Evolutionary conservation across 768 basidiomycete genomes (phyloP).

Genomic region (Amanita jacksonii): DNA sequence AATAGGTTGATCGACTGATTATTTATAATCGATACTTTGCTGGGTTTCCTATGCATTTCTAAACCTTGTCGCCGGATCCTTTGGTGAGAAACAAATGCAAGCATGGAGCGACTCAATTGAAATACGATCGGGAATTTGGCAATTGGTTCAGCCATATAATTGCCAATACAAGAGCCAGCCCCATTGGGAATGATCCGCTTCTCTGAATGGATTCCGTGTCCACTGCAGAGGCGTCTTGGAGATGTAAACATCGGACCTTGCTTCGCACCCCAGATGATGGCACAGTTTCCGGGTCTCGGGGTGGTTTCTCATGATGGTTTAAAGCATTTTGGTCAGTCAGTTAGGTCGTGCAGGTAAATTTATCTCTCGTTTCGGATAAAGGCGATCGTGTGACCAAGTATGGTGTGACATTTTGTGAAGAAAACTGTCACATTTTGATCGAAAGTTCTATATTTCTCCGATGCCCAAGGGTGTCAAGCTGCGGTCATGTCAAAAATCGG

Average conservation of each 20-base stretch:
- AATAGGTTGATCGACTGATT: constrained; percentile 7
- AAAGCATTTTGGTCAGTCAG: too few species aligned
- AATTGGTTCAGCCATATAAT: constrained; percentile 11
- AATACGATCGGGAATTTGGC: constrained; percentile 37
- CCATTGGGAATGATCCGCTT: constrained; percentile 22
- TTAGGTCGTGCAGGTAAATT: too few species aligned
- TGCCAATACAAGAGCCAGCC: constrained; percentile 15
- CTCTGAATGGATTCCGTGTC: constrained; percentile 35
- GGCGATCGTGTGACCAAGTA: too few species aligned
- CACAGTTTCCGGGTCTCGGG: not conserved
- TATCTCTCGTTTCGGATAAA: too few species aligned
- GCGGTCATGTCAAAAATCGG: constrained; percentile 16
- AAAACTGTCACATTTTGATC: not conserved
- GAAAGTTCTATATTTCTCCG: constrained; percentile 7
- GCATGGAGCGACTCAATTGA: constrained; percentile 18
- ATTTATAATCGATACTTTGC: not conserved
- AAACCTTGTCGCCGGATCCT: not conserved
- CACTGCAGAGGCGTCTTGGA: too few species aligned
- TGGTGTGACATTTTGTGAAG: not conserved
- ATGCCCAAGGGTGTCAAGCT: constrained; percentile 15
- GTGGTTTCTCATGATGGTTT: not conserved
- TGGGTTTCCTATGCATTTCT: not conserved
- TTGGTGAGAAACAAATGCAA: not conserved
- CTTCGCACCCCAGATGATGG: not conserved
- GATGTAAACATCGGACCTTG: too few species aligned